phyloP scores from a whole-genome alignment of 2,329 filamentous ascomycete species.

The Aureobasidium sp. region DNA sequence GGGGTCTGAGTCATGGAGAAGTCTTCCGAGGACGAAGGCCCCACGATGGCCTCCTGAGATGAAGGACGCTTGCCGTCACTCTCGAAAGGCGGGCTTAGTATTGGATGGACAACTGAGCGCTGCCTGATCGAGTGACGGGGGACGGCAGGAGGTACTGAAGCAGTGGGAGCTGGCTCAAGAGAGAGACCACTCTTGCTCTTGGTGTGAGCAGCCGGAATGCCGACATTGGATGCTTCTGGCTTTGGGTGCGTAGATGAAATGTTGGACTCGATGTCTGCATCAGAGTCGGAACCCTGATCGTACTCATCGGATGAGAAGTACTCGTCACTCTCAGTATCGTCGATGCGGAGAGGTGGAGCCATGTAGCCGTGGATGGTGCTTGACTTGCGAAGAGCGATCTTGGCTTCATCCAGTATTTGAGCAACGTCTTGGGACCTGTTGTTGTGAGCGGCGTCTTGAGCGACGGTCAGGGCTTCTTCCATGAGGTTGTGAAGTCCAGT shows the following conservation, averaged over 20 bases:
- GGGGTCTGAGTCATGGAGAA: slow-evolving; percentile 9
- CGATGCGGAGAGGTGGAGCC: slow-evolving; percentile 11
- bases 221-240: neutral
- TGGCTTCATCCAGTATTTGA: slow-evolving; percentile 31
- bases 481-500: slow-evolving; percentile 34
- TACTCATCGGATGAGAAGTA: slow-evolving; percentile 10
- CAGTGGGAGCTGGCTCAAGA: neutral
- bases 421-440: slow-evolving; percentile 30
- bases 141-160: neutral
- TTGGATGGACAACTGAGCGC: neutral
- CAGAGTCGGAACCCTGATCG: slow-evolving; percentile 12
- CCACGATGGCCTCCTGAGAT: neutral
- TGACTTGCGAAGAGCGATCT: slow-evolving; percentile 26
- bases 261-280: slow-evolving; percentile 10
- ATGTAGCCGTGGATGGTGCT: slow-evolving; percentile 15
- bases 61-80: neutral
- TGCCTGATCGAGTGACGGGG: neutral
- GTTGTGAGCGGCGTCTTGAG: slow-evolving; percentile 25
- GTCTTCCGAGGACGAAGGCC: neutral
- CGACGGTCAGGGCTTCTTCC: slow-evolving; percentile 31
- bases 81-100: neutral
- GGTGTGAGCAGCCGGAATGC: slow-evolving; percentile 8
- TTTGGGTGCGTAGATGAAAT: neutral
- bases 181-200: slow-evolving; percentile 4
- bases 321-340: slow-evolving; percentile 13